Evolutionary conservation across 495 filamentous ascomycete species (phyloP), one percentile per base, ranked within the genome.

Genomic region (Aspergillus hancockii): DNA sequence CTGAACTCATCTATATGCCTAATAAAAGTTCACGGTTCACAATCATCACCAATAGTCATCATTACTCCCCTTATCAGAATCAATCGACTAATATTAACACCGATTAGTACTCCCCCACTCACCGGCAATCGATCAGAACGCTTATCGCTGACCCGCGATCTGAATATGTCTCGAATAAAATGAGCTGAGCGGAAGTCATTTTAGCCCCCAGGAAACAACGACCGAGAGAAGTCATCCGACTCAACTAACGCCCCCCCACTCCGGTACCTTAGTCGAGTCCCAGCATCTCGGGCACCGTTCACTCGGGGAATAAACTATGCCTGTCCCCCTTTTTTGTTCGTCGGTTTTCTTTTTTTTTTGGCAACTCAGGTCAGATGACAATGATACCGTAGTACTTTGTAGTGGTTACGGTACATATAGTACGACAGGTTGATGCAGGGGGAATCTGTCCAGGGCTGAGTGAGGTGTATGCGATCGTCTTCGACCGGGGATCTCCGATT

Each of bases 151-250:
- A 8, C 41, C 38, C 8, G 18, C 18, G 43, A 23, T 47, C 43
- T 41, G 16, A 47, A 47, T 4, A 28, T 3, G 7, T 7, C 25
- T 21, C 4, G 5, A 23, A 23, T 14, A 47, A 47, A 23, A n/a
- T 47, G 19, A 22, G 43, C 13, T 47, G 16, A 23, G 19, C 8
- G 43, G 10, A 23, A 22, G 19, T 1, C 4, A 47, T 23, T 6
- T 14, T 14, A 18, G 19, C 8, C 43, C 43, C 43, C 43, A 18
- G 14, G 16, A n/a, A n/a, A n/a, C n/a, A n/a, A n/a, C n/a, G n/a
- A 22, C 10, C 36, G 36, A 47, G 43, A 47, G n/a, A n/a, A n/a
- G 43, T 47, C 43, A 47, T 47, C 43, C 43, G 43, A 47, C 43
- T 47, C 21, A n/a, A 7, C 12, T 23, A 7, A 28, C 25, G 25